Conservation (phyloP, 2,329 filamentous ascomycete species). For the Nectriaceae sp. region DNA sequence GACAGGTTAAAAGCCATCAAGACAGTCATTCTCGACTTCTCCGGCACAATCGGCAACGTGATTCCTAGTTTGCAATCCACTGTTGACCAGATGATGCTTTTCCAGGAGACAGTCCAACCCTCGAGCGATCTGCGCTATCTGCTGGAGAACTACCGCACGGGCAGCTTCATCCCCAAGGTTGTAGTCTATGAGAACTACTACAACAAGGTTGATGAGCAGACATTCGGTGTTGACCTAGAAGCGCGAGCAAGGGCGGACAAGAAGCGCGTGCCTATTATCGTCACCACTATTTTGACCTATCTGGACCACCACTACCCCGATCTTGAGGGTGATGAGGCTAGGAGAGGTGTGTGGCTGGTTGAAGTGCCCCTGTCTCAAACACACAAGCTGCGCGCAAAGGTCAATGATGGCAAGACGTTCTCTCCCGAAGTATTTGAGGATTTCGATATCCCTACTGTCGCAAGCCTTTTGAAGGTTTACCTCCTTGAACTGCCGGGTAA, state of each 20-base stretch:
- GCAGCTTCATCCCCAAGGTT: conserved; percentile 86
- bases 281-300: conserved; percentile 92
- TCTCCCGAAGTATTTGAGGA: conserved; percentile 76
- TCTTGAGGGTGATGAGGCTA: conserved; percentile 91
- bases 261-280: conserved; percentile 89
- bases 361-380: conserved; percentile 85
- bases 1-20: conserved; percentile 98
- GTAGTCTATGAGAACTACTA: conserved; percentile 99
- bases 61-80: conserved; percentile 95
- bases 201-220: conserved; percentile 96
- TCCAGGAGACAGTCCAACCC: conserved; percentile 98
- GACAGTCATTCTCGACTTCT: conserved; percentile 96
- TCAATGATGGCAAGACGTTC: conserved; percentile 87
- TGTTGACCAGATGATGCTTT: conserved; percentile 98
- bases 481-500: conserved; percentile 89
- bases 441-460: conserved; percentile 93
- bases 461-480: conserved; percentile 90
- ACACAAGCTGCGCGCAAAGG: conserved; percentile 76
- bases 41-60: conserved; percentile 94
- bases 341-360: conserved; percentile 89
- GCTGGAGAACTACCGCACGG: conserved; percentile 94
- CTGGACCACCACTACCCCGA: conserved; percentile 97
- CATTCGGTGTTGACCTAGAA: conserved; percentile 97
- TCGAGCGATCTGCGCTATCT: conserved; percentile 87
- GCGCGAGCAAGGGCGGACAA: conserved; percentile 89